Conservation (phyloP, 768 basidiomycete genomes). For the Hebeloma cylindrosporum region DNA sequence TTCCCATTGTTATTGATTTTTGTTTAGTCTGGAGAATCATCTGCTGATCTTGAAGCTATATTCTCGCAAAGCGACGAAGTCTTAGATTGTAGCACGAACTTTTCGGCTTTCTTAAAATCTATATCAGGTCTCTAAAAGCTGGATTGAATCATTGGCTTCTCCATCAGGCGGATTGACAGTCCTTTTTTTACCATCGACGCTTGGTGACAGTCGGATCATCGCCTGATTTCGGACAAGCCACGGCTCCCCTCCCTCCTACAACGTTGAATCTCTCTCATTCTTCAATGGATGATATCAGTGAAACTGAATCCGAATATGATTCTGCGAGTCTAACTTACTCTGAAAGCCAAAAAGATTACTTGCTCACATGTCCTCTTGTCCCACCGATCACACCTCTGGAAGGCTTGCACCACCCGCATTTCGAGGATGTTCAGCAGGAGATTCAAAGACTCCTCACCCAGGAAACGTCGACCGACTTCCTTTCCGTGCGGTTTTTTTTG, state of each 20-base stretch:
- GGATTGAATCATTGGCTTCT: too few relatives aligned
- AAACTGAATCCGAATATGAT: slow-evolving; percentile 59
- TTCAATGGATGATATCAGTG: slow-evolving; percentile 32
- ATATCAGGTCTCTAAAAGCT: slow-evolving; percentile 54
- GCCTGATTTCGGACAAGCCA: slow-evolving; percentile 1
- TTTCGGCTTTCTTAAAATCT: slow-evolving; percentile 56
- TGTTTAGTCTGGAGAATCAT: slow-evolving; percentile 59
- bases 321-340: slow-evolving; percentile 1
- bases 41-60: slow-evolving; percentile 55
- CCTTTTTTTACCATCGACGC: too few relatives aligned
- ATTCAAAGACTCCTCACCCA: slow-evolving; percentile 5
- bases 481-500: too few relatives aligned
- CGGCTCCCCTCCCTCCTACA: background rate
- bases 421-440: slow-evolving; percentile 8
- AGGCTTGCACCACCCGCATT: too few relatives aligned
- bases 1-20: slow-evolving; percentile 9
- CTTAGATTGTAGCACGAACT: slow-evolving; percentile 55
- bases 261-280: background rate
- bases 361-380: too few relatives aligned
- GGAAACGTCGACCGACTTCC: background rate
- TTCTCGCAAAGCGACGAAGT: slow-evolving; percentile 56
- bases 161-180: too few relatives aligned
- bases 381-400: too few relatives aligned
- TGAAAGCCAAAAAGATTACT: too few relatives aligned
- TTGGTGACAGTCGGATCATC: background rate